phyloP scores from a whole-genome alignment of 176 grass and related monocot genomes.

The Coix lacrymajobi region DNA sequence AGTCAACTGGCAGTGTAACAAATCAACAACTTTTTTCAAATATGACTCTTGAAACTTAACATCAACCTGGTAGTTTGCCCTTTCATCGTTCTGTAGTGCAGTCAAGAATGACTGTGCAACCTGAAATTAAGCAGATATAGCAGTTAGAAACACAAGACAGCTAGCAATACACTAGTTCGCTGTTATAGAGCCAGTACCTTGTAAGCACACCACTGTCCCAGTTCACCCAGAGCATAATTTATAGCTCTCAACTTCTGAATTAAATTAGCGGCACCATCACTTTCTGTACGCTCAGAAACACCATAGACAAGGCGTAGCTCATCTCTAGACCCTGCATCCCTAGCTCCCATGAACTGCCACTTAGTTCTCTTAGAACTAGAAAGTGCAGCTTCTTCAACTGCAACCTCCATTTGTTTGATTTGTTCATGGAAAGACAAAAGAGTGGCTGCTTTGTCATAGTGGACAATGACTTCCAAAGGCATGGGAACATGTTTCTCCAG shows the following conservation, averaged over 20 bases:
- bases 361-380: conserved; percentile 91
- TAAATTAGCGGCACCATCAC: conserved; percentile 98
- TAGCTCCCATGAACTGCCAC: conserved; percentile 99
- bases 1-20: conserved; percentile 80
- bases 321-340: conserved; percentile 93
- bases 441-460: conserved; percentile 93
- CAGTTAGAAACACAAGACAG: conserved; percentile 31
- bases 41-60: conserved; percentile 98
- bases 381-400: conserved; percentile 79
- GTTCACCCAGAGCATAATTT: conserved; percentile 96
- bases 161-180: not conserved
- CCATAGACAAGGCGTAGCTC: conserved; percentile 97
- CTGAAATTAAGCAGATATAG: conserved; percentile 44
- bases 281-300: conserved; percentile 98
- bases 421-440: conserved; percentile 85
- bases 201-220: conserved; percentile 98
- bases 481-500: conserved; percentile 99
- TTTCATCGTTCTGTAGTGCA: conserved; percentile 94
- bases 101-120: conserved; percentile 93
- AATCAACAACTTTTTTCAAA: conserved; percentile 81
- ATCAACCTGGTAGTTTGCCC: conserved; percentile 95
- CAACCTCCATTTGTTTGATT: conserved; percentile 87
- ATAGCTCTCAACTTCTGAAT: conserved; percentile 95
- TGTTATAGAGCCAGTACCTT: conserved; percentile 53
- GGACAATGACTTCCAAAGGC: conserved; percentile 74